phyloP scores from a whole-genome alignment of 2,329 filamentous ascomycete species.

The Magnaporthiopsis incrustans region DNA sequence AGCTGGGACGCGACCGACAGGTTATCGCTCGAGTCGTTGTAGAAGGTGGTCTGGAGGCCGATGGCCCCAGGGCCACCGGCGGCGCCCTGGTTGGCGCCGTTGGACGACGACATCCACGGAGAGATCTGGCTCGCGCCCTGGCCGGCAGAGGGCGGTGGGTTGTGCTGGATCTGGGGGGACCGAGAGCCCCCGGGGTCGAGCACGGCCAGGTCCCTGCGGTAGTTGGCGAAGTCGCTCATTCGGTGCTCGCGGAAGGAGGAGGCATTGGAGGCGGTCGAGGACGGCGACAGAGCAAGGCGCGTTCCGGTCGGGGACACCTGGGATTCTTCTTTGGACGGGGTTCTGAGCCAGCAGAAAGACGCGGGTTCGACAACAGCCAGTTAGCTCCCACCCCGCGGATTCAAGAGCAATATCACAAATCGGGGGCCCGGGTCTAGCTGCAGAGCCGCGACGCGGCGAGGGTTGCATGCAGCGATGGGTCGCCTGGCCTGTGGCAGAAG shows the following conservation, averaged over 20 bases:
- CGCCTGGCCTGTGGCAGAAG: not conserved
- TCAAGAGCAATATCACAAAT: not conserved
- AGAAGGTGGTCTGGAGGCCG: slow-evolving; percentile 49
- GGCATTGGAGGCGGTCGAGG: slow-evolving; percentile 34
- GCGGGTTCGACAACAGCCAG: not conserved
- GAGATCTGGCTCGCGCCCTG: slow-evolving; percentile 43
- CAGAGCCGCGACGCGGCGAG: not conserved
- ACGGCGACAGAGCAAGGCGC: slow-evolving; percentile 33
- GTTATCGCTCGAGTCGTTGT: slow-evolving; percentile 69
- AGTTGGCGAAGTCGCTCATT: slow-evolving; percentile 56
- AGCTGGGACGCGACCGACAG: slow-evolving; percentile 54
- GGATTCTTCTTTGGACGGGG: slow-evolving; percentile 24
- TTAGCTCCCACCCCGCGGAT: not conserved
- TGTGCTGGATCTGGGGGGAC: slow-evolving; percentile 51
- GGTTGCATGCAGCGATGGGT: not conserved
- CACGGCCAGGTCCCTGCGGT: slow-evolving; percentile 63
- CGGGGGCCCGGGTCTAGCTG: not conserved
- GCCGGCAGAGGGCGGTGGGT: slow-evolving; percentile 44
- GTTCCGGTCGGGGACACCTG: slow-evolving; percentile 41
- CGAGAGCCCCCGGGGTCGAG: slow-evolving; percentile 53
- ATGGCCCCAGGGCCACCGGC: slow-evolving; percentile 24
- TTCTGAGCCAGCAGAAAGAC: not conserved
- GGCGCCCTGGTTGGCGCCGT: slow-evolving; percentile 18
- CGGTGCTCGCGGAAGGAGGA: slow-evolving; percentile 45
- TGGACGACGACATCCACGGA: slow-evolving; percentile 47